Base-by-base conservation (phyloP, 768 basidiomycete genomes). In the Leccinum ochraceum region DNA sequence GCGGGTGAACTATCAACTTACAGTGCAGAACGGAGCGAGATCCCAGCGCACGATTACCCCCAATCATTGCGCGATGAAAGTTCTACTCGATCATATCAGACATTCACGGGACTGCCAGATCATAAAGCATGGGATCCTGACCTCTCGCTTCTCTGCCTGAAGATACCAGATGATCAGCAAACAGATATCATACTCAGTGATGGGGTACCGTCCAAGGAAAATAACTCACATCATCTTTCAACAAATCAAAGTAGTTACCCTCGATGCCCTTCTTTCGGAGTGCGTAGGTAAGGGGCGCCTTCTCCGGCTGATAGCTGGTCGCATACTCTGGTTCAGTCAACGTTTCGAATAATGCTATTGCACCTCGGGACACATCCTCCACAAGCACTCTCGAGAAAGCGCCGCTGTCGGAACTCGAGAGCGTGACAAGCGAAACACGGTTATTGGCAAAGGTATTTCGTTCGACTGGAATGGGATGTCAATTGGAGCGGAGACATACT, bases 351-450 rank as follows among this genome's bases (percentile, higher is more conserved):
- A 75, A 34, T 8, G 60, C 60, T 3, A n/a, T 24, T 4, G 67
- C 67, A 28, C 57, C 65, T 51, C 56, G 57, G 11, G 63, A 53
- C 13, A 57, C 48, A 53, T 70, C 64, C 26, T 63, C 62, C 3
- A 58, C 39, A 9, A 58, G 39, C 3, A 63, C 26, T 13, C 58
- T 59, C 1, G 60, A 56, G 11, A 68, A 56, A 13, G 55, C 66
- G 6, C 62, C 64, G 10, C 1, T 13, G 20, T 53, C 49, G 20
- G 56, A 68, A 36, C 7, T 56, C n/a, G 66, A 66, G 54, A 59
- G 64, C 4, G 70, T 64, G 1, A 70, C 49, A 16, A 74, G 66
- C 2, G 75, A 75, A 24, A 75, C 59, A 16, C 73, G 75, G 53
- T 72, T 77, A 53, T 76, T 76, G 17, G 20, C 44, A 46, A 46